Percentiles rank a stretch among this genome's conserved stretches.
phyloP scores from a whole-genome alignment of 2,329 filamentous ascomycete genomes.

The Fusarium nanum region DNA sequence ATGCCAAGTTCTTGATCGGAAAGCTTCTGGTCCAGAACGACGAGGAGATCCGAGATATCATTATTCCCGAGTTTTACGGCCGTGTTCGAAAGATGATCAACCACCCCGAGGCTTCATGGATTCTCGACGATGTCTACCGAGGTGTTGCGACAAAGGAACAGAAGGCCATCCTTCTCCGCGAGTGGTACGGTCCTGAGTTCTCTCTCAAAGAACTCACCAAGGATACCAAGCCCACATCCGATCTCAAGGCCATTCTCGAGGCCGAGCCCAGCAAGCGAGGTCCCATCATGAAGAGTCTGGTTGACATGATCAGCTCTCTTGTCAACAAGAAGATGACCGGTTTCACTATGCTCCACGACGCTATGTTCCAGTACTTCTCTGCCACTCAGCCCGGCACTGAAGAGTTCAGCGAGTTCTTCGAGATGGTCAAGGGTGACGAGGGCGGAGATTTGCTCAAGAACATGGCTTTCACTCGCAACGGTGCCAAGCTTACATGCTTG shows the following conservation, averaged over 20 bases:
- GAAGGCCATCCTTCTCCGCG: slow-evolving; percentile 84
- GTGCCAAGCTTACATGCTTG: slow-evolving; percentile 83
- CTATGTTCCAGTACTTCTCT: slow-evolving; percentile 96
- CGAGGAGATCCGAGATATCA: slow-evolving; percentile 83
- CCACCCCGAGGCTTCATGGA: slow-evolving; percentile 96
- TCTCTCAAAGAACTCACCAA: slow-evolving; percentile 75
- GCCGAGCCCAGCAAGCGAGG: slow-evolving; percentile 85
- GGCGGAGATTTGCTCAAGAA: slow-evolving; percentile 93
- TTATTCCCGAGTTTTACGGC: slow-evolving; percentile 95
- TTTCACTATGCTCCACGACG: slow-evolving; percentile 98
- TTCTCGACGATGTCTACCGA: slow-evolving; percentile 95
- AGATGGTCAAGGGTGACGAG: slow-evolving; percentile 91
- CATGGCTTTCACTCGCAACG: slow-evolving; percentile 93
- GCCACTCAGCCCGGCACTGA: slow-evolving; percentile 80
- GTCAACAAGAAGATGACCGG: slow-evolving; percentile 97
- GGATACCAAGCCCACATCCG: slow-evolving; percentile 68
- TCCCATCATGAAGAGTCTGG: slow-evolving; percentile 86
- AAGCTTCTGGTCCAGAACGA: slow-evolving; percentile 96
- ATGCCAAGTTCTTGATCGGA: slow-evolving; percentile 96
- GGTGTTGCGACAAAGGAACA: slow-evolving; percentile 87
- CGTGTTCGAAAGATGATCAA: slow-evolving; percentile 93
- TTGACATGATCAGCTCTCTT: slow-evolving; percentile 88
- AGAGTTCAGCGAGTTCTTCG: slow-evolving; percentile 87
- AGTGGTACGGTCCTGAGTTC: slow-evolving; percentile 98
- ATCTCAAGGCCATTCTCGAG: slow-evolving; percentile 80